phyloP scores from a whole-genome alignment of 139 green algal species.

The Chlorella sp. region DNA sequence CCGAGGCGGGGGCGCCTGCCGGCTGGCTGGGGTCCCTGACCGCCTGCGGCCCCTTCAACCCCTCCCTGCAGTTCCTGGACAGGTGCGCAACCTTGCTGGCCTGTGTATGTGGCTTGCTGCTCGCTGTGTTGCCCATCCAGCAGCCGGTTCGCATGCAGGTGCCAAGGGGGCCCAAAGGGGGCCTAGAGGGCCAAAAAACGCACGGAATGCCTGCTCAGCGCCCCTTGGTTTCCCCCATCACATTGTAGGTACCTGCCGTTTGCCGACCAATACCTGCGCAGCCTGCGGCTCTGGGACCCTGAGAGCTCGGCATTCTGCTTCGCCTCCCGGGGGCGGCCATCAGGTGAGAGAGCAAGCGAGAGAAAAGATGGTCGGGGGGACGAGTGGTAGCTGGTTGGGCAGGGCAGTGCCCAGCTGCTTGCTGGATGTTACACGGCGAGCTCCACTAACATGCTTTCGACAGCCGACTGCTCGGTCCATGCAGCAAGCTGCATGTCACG shows the following conservation, averaged over 20 bases:
- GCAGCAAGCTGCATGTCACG: too few species aligned
- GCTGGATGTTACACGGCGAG: too few species aligned
- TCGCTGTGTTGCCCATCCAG: neutral
- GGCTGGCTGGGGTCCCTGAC: constrained; percentile 9
- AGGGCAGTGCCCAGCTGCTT: too few species aligned
- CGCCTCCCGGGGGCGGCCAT: neutral
- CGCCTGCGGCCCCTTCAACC: constrained; percentile 21
- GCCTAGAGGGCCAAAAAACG: too few species aligned
- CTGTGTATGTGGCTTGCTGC: neutral
- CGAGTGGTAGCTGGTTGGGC: too few species aligned
- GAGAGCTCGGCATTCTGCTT: constrained; percentile 22
- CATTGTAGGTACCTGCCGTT: constrained; percentile 20
- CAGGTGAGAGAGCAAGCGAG: neutral
- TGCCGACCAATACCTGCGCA: constrained; percentile 24
- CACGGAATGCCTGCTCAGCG: neutral
- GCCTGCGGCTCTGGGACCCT: constrained; percentile 10
- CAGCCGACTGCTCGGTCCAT: too few species aligned
- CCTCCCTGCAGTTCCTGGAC: constrained; percentile 21
- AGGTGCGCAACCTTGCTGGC: neutral
- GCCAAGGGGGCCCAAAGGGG: too few species aligned
- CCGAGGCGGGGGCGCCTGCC: too few species aligned
- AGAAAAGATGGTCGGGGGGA: neutral
- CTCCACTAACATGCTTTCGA: too few species aligned
- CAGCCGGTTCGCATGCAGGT: too few species aligned
- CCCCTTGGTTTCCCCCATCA: neutral